These are phyloP conservation scores for Chytridiales sp. DNA, from an alignment of 371 early-diverging fungal genomes.

Conservation along the genomic window DNA sequence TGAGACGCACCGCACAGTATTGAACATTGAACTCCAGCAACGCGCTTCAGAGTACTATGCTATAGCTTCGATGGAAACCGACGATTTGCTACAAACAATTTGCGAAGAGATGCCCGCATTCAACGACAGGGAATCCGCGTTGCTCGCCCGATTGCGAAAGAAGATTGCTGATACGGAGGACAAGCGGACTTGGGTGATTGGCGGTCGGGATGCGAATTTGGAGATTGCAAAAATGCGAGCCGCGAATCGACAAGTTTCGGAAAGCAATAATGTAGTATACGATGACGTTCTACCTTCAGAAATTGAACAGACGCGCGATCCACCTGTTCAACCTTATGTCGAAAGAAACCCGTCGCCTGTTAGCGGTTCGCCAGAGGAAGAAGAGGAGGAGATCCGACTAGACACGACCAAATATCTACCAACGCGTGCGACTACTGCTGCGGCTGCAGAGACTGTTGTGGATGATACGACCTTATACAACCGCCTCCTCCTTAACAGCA, in stretches of 20 bases:
- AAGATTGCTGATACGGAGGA: conserved; percentile 90
- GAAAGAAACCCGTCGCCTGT: too few species aligned
- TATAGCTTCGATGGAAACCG: conserved; percentile 75
- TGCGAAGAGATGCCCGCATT: conserved; percentile 98
- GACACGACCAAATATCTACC: too few species aligned
- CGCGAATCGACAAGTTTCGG: too few species aligned
- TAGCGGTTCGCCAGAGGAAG: too few species aligned
- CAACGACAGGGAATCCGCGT: conserved; percentile 89
- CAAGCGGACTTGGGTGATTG: conserved; percentile 91
- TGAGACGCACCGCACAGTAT: conserved; percentile 77
- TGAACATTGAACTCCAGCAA: conserved; percentile 94
- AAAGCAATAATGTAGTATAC: too few species aligned
- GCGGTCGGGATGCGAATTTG: conserved; percentile 82
- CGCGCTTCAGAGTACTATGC: conserved; percentile 94
- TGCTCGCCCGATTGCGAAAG: conserved; percentile 76
- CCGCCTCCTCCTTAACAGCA: conserved; percentile 40
- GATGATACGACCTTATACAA: conserved; percentile 28
- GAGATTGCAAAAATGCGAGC: conserved; percentile 25
- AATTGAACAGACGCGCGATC: too few species aligned
- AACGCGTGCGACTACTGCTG: too few species aligned
- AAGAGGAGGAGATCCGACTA: too few species aligned
- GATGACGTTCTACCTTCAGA: too few species aligned
- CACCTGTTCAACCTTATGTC: too few species aligned
- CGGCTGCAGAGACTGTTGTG: not conserved
- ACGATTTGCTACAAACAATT: conserved; percentile 85